Base-by-base conservation (phyloP, 2,329 filamentous ascomycete genomes). In the Colletotrichum sp. region DNA sequence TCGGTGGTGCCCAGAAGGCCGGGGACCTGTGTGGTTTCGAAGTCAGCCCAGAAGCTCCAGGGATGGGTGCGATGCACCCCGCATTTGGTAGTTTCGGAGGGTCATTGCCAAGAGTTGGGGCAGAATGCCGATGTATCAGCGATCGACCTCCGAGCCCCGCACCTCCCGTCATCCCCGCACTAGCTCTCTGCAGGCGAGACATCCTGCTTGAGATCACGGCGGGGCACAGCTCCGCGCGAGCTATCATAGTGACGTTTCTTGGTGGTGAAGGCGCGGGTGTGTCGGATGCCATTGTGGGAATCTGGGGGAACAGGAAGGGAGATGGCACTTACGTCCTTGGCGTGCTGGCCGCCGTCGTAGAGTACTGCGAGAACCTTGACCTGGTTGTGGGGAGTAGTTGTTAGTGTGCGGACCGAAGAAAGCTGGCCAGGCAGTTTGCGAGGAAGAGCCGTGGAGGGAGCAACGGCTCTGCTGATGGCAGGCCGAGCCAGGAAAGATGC, bases 331-430 rank as follows among this genome's bases (percentile, higher is more conserved):
- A 98, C 95, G 84, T 98, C 91, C 87, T 94, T 89, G 88, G 96
- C 96, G 90, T 98, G 95, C 89, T 95, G 89, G 85, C 92, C 91
- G 85, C 96, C 96, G 88, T 98, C 96, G 90, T 98, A 98, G 81
- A 98, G 92, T 82, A 98, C 95, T 84, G 96, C 90, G 85, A 98
- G 93, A 88, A 98, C 95, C 90, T 98, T 98, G 89, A 96, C 96
- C 96, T 98, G 81, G 49, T 76, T 76, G 83, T 82, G 80, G 80
- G 80, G 81, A 76, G 80, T 78, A 77, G 85, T 85, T 81, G 89
- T 90, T 83, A 90, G 88, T 87, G 86, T 91, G 88, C 92, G 91
- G 81, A 89, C 89, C 79, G 93, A 89, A 83, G 91, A 90, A 77
- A 78, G 77, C 66, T 76, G 67, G 57, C 76, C 65, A 62, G 76